Evolutionary conservation across 139 green algal genomes (phyloP), one percentile per base, ranked within the genome.

Genomic region (Asterochloris sp.): DNA sequence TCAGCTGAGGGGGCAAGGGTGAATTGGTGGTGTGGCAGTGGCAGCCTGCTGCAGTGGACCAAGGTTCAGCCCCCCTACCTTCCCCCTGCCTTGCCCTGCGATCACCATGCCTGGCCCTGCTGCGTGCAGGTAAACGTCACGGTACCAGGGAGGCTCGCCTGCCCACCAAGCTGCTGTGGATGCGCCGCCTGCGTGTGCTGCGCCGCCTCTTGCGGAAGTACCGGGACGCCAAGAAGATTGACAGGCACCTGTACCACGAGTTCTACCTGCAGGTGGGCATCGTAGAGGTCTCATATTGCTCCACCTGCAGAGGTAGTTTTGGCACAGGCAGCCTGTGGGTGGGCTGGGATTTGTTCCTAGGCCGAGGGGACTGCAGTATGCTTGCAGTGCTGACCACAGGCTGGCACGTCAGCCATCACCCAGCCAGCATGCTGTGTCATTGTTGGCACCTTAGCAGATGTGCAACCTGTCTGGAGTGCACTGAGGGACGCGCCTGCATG

Each of bases 221-320:
- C 91, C 90, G 97, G 27, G 96, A 99, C 89, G 90, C 89, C 74
- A 99, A 99, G 95, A 99, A 99, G 94, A 99, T 99, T 68, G 97
- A 99, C 93, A 95, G 92, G 87, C 95, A 99, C 92, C 92, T 99
- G 73, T 99, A 99, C 93, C 96, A 98, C 84, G 92, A 98, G 78
- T 93, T 99, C 47, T 99, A 99, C 90, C 89, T 98, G 87, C 97
- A 98, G 92, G 95, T 96, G 67, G 26, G 23, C 38, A 54, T 6
- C 2, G 38, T 10, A 54, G 38, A 54, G 38, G 38, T 54, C 4
- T 54, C 38, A 6, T 54, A 6, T 6, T 54, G 38, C 38, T 6
- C 0, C 60, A 54, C 19, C 0, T 69, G 54, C 21, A 23, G 17
- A 69, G 14, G n/a, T 10, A 2, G 2, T 71, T 71, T 6, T 54